Evolutionary conservation across 768 basidiomycete genomes (phyloP), one percentile per base, ranked within the genome.

Genomic region (Strobilomyces confusus): DNA sequence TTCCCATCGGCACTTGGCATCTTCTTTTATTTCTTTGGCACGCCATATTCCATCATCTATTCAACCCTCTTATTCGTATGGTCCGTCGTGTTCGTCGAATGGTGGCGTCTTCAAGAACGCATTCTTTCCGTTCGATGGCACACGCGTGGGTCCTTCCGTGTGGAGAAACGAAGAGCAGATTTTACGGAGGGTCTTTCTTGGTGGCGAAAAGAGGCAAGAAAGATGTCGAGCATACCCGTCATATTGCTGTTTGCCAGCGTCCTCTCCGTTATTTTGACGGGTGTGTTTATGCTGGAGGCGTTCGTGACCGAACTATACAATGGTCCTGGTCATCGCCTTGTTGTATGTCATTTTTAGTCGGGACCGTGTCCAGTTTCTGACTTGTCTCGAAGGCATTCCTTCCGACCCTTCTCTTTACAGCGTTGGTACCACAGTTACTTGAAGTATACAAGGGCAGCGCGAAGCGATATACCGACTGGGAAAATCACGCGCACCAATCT

Each of bases 271-370:
- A 70, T 98, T 44, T 73, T 98, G 59, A 90, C 91, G 1, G 81
- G 75, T 7, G 92, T 95, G 34, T 93, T 93, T 65, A 75, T 90
- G 19, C 78, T 95, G 47, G 94, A 95, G 67, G 94, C 93, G 0
- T 95, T 99, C 58, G 86, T 97, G 9, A 87, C 87, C 0, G 78
- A 88, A 42, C 72, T 98, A 13, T 99, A 98, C 71, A 83, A 86
- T 26, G 97, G 97, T 0, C 88, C 92, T 8, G 92, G 91, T 13
- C 79, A 87, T 60, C 73, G 83, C 55, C 77, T 87, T 52, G 77
- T 95, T 15, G 93, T 93, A 61, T 67, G 90, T 76, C 14, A 17
- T 37, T 17, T 42, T 11, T 11, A 8, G 19, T 14, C n/a, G 11
- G 4, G 1, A 12, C 5, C 22, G 7, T n/a, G 25, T 13, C 32